Evolutionary conservation across 352 stramenopile species (phyloP), one percentile per base, ranked within the genome.

Genomic region (Thalassiosira hispida): DNA sequence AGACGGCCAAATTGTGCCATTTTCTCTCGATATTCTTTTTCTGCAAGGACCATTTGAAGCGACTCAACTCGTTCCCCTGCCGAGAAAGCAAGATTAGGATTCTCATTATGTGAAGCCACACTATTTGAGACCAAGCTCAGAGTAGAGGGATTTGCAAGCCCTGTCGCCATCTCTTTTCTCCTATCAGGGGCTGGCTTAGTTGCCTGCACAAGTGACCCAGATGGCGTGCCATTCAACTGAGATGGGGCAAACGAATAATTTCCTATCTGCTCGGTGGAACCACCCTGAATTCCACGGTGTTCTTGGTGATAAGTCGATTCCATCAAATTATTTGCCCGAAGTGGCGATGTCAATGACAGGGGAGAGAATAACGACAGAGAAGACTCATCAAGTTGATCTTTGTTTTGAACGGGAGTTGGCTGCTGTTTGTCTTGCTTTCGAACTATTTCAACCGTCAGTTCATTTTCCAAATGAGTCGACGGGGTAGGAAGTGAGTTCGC

Each of bases 1-100:
- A 78, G 25, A 51, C 49, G 65, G 18, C 70, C 77, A 57, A 71
- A 73, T 67, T 74, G 42, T 23, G 70, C 51, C 59, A 77, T 61
- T 66, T 76, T 77, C 25, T 80, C 42, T 47, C 72, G 64, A 59
- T 75, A 85, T 52, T 69, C 25, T 52, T 66, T 77, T 20, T 84
- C 53, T 53, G 67, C 62, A 8, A 72, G 16, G 12, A 81, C 59
- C 2, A 79, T 33, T 49, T 70, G 35, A 65, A 49, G 55, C 27
- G 35, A 46, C 42, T 60, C 60, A 16, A 44, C 29, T 56, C 27
- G 22, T 44, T 16, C 27, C 27, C 51, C 44, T 42, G 16, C 25
- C 59, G 61, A 29, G n/a, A 69, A 11, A 46, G 42, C 6, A 46
- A 25, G 11, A 51, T 49, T 25, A 2, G 40, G 16, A 31, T 33